Conservation (phyloP, 1,284 basidiomycete species). For the Sporisorium scitamineum region DNA sequence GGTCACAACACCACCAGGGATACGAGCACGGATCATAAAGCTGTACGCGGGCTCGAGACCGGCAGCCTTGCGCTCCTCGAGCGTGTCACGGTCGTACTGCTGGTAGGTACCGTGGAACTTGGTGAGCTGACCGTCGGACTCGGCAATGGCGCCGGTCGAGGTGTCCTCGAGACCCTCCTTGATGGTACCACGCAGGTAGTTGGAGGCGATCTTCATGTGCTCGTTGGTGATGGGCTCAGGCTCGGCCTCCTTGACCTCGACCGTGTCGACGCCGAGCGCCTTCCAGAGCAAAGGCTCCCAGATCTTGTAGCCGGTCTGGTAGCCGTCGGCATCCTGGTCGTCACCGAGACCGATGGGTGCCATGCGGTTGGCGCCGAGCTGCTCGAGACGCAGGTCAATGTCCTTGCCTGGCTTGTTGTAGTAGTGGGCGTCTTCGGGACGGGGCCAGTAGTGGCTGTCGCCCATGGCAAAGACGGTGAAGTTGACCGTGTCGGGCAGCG, state of each 20-base stretch:
- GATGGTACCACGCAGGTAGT: constrained; percentile 95
- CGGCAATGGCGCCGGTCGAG: constrained; percentile 87
- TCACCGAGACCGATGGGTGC: constrained; percentile 81
- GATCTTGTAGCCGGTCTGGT: constrained; percentile 92
- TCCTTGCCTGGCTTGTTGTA: constrained; percentile 98
- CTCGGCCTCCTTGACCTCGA: constrained; percentile 91
- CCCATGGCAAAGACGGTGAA: constrained; percentile 90
- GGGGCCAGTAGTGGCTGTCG: constrained; percentile 99
- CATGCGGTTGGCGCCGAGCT: constrained; percentile 63
- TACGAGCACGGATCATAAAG: constrained; percentile 98
- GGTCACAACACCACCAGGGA: constrained; percentile 93
- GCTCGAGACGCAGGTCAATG: constrained; percentile 76
- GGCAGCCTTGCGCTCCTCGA: constrained; percentile 91
- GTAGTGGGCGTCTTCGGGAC: constrained; percentile 93
- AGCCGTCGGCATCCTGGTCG: constrained; percentile 96
- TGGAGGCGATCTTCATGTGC: constrained; percentile 97
- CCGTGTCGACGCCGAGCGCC: constrained; percentile 87
- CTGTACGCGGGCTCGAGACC: constrained; percentile 95
- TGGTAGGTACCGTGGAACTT: constrained; percentile 88
- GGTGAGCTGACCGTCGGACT: constrained; percentile 92
- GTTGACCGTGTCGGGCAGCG: constrained; percentile 53
- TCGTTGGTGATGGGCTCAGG: constrained; percentile 98
- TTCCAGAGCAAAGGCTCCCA: constrained; percentile 97
- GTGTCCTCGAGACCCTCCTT: constrained; percentile 86
- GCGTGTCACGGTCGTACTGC: constrained; percentile 93